Conservation (phyloP, 1,284 basidiomycete genomes). For the Abortiporus biennis region DNA sequence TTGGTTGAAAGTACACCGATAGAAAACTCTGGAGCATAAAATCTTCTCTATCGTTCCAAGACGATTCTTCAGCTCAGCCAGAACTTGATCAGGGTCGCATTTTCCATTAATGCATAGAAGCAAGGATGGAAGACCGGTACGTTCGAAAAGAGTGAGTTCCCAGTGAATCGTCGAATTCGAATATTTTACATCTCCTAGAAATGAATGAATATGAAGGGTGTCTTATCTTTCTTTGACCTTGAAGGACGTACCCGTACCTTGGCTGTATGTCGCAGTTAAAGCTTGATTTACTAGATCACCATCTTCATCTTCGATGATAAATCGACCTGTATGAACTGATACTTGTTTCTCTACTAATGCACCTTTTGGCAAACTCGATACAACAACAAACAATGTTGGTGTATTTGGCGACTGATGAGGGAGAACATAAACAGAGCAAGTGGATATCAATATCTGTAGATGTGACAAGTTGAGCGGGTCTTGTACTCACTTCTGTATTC, state of each 20-base stretch:
- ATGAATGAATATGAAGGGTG: neutral
- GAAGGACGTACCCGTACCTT: too few species aligned
- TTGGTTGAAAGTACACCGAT: too few species aligned
- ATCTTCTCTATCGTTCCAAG: too few species aligned
- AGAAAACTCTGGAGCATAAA: too few species aligned
- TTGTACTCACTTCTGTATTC: conserved; percentile 21
- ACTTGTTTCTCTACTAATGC: conserved; percentile 74
- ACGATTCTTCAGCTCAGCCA: too few species aligned
- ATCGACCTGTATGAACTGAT: conserved; percentile 58
- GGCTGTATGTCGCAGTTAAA: conserved; percentile 29
- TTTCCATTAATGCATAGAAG: too few species aligned
- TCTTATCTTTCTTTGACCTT: too few species aligned
- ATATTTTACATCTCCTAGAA: conserved; percentile 10
- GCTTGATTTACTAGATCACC: conserved; percentile 32
- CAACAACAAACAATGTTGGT: conserved; percentile 63
- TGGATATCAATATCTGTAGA: neutral
- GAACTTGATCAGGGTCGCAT: too few species aligned
- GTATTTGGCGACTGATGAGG: neutral
- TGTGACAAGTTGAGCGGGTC: neutral
- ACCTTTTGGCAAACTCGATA: conserved; percentile 71
- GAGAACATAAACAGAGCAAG: neutral
- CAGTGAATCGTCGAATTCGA: conserved; percentile 29
- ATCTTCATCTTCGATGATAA: conserved; percentile 39
- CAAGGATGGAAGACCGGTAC: conserved; percentile 31
- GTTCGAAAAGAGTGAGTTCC: conserved; percentile 38